phyloP scores from a whole-genome alignment of 371 early-diverging fungal species.

The Haplosporangium sp. region DNA sequence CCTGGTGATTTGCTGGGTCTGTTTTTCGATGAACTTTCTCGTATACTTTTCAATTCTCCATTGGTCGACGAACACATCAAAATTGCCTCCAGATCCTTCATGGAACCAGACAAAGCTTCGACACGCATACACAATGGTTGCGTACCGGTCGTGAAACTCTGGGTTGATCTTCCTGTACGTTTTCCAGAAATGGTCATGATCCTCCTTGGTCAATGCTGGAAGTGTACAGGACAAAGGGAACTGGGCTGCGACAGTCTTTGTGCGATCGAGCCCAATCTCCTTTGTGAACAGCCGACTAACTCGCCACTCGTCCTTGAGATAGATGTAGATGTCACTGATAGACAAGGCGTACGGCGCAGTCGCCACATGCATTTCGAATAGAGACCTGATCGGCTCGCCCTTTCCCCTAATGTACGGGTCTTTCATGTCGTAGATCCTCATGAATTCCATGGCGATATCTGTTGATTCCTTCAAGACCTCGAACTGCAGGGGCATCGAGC shows the following conservation, averaged over 20 bases:
- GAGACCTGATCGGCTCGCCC: no score
- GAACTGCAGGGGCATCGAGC: constrained; percentile 5
- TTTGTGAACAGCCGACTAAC: constrained; percentile 23
- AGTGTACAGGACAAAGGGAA: constrained; percentile 9
- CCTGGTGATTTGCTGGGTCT: background rate
- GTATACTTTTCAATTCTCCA: constrained; percentile 31
- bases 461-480: constrained; percentile 2
- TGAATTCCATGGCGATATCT: constrained; percentile 4
- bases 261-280: constrained; percentile 15
- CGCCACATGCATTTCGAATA: constrained; percentile 11
- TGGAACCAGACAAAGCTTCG: constrained; percentile 24
- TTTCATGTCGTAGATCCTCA: constrained; percentile 1
- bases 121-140: constrained; percentile 16
- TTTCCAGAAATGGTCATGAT: constrained; percentile 26
- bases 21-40: constrained; percentile 14
- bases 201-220: constrained; percentile 13
- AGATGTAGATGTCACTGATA: constrained; percentile 8
- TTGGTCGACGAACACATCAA: background rate
- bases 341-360: constrained; percentile 29
- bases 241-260: background rate
- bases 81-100: constrained; percentile 20
- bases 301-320: constrained; percentile 33
- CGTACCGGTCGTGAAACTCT: constrained; percentile 32
- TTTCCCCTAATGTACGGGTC: background rate
- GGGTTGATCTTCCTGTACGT: constrained; percentile 27